Percentiles rank a stretch among this genome's conserved stretches.
Evolutionary conservation across 2,329 filamentous ascomycete species (phyloP).

Genomic region (Cladobotryum mycophilum): DNA sequence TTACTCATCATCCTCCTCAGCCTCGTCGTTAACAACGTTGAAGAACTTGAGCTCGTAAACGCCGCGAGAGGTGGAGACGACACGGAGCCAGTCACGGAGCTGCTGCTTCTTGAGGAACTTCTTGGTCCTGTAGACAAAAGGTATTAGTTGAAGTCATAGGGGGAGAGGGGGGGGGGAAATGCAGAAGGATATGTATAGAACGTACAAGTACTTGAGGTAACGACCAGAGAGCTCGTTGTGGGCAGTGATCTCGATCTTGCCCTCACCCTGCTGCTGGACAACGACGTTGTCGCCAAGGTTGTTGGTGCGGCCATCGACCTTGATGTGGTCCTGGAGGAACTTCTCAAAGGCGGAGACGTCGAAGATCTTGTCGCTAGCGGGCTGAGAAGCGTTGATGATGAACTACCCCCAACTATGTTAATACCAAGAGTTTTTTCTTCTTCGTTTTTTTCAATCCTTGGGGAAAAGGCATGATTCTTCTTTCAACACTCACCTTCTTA

Average conservation of each 20-base stretch:
- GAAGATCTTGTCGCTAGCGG: conserved; percentile 99
- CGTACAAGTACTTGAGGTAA: conserved; percentile 99
- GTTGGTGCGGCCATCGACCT: conserved; percentile 96
- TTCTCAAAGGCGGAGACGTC: conserved; percentile 98
- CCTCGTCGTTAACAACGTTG: conserved; percentile 99
- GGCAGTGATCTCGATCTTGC: conserved; percentile 95
- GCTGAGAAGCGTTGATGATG: conserved; percentile 99
- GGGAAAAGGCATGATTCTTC: background rate
- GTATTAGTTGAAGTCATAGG: no score
- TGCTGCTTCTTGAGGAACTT: conserved; percentile 99
- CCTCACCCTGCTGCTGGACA: conserved; percentile 87
- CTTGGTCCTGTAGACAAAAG: conserved; percentile 67
- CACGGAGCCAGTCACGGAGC: conserved; percentile 99
- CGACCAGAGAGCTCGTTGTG: conserved; percentile 98
- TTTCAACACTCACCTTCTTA: conserved; percentile 61
- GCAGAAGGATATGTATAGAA: conserved; percentile 40
- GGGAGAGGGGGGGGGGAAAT: background rate
- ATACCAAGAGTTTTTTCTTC: background rate
- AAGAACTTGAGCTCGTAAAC: conserved; percentile 99
- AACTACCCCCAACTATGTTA: conserved; percentile 54
- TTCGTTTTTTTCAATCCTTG: background rate
- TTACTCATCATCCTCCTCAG: conserved; percentile 98
- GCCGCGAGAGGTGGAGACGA: conserved; percentile 95
- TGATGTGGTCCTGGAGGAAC: conserved; percentile 99
- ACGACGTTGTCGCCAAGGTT: conserved; percentile 93